Percentiles rank a stretch among this genome's conserved stretches.
Conservation (phyloP, 1,284 basidiomycete genomes). For the Veloporphyrellus conicus region DNA sequence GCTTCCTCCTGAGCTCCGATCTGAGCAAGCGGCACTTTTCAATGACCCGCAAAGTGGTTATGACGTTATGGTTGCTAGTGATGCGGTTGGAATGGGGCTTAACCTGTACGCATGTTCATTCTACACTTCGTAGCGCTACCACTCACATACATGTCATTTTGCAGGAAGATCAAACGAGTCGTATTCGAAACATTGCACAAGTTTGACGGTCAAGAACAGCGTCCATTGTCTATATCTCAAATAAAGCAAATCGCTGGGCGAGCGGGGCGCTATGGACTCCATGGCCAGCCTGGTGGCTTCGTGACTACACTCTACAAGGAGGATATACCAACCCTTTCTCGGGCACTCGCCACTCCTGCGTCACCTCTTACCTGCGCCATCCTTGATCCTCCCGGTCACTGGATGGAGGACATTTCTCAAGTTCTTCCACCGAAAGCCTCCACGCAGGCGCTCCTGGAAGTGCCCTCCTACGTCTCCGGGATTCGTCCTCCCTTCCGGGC, state of each 20-base stretch:
- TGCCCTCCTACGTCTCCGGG: slow-evolving; percentile 46
- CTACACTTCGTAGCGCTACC: neutral
- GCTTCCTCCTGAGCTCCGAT: slow-evolving; percentile 73
- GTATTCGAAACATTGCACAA: slow-evolving; percentile 80
- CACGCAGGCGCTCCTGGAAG: slow-evolving; percentile 41
- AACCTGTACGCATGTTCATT: slow-evolving; percentile 56
- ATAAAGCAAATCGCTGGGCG: slow-evolving; percentile 97
- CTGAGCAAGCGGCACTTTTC: slow-evolving; percentile 75
- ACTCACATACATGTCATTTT: neutral
- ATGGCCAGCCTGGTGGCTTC: slow-evolving; percentile 53
- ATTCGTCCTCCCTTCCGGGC: slow-evolving; percentile 48
- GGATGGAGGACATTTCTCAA: slow-evolving; percentile 29
- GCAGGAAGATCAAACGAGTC: slow-evolving; percentile 87
- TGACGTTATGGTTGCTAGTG: slow-evolving; percentile 74
- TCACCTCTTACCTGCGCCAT: slow-evolving; percentile 35
- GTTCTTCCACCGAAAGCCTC: slow-evolving; percentile 40
- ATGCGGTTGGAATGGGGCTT: slow-evolving; percentile 82
- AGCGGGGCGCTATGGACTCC: slow-evolving; percentile 86
- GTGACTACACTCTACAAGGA: slow-evolving; percentile 69
- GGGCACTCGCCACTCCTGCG: slow-evolving; percentile 40
- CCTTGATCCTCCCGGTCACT: slow-evolving; percentile 27
- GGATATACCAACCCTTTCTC: slow-evolving; percentile 65
- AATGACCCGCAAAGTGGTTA: slow-evolving; percentile 62
- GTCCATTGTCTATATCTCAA: slow-evolving; percentile 68
- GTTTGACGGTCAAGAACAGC: slow-evolving; percentile 57